Base-by-base conservation (phyloP, 108 stramenopile species). In the Fragilaria radians region DNA sequence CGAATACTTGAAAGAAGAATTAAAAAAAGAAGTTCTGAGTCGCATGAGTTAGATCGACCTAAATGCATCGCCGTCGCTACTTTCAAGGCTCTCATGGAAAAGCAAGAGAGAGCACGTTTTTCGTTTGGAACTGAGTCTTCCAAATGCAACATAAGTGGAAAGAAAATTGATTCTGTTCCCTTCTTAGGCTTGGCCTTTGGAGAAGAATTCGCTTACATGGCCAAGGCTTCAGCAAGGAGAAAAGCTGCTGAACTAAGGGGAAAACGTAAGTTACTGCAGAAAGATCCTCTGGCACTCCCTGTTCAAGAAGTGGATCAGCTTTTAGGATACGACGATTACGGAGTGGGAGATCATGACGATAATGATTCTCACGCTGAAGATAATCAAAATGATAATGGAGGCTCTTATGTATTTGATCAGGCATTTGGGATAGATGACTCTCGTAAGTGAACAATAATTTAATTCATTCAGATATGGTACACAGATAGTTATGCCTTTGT, bases 191-290 rank as follows among this genome's bases (percentile, higher is more conserved):
- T 79, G 31, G 76, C 71, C 0, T 94, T 76, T 62, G 88, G 92
- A 21, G 61, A 78, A 32, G 96, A 95, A 58, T 95, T 96, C 63
- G 68, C 79, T 0, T 91, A 95, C 62, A 63, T 94, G 54, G 72
- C 74, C 28, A 87, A 91, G 61, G 77, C 69, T 34, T 73, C 76
- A 42, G 67, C 80, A 3, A 80, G 78, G 70, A 52, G 72, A 53
- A 72, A 70, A 36, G 76, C 76, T n/a, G 73, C 80, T 5, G 66
- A 84, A 42, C 70, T 71, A 55, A 66, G 70, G 24, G 46, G 62
- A 25, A 51, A 58, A 23, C 59, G 63, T 57, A 66, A 82, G 55
- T 9, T 57, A 1, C 33, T 57, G 2, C 19, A 3, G 3, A 19
- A 57, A 34, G 31, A 57, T 19, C 55, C 55, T 19, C 1, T 9